Percentiles rank a stretch among this genome's conserved stretches.
These are phyloP conservation scores for Xylaria intraflava DNA, from an alignment of 495 filamentous ascomycete species.

Conservation along the genomic window DNA sequence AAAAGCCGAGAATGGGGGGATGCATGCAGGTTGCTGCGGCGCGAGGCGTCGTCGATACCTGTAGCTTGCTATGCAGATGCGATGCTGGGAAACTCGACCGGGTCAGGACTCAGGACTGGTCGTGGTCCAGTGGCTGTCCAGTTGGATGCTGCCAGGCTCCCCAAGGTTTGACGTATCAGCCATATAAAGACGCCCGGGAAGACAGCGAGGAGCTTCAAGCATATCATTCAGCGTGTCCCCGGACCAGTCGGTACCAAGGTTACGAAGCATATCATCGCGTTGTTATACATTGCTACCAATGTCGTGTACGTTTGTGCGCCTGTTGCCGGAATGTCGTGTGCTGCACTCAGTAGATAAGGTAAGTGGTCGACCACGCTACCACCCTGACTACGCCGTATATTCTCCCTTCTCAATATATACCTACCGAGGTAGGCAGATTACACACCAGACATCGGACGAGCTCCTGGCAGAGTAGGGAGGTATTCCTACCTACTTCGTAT, in stretches of 20 bases:
- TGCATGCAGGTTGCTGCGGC: constrained; percentile 9
- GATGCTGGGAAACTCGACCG: constrained; percentile 6
- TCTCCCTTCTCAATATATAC: too few species aligned
- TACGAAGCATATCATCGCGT: not conserved
- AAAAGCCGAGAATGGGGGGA: constrained; percentile 9
- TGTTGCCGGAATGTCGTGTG: not conserved
- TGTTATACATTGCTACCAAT: too few species aligned
- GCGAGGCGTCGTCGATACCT: constrained; percentile 3
- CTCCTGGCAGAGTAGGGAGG: too few species aligned
- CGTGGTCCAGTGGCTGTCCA: constrained; percentile 3
- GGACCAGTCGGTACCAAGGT: not conserved
- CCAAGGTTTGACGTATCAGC: constrained; percentile 6
- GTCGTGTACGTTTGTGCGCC: not conserved
- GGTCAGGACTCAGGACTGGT: constrained; percentile 3
- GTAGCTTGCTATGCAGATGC: constrained; percentile 6
- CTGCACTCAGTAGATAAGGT: too few species aligned
- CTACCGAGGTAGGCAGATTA: too few species aligned
- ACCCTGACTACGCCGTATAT: too few species aligned
- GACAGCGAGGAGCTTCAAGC: constrained; percentile 6
- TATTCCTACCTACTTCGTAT: too few species aligned
- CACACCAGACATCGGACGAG: too few species aligned
- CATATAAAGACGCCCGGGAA: constrained; percentile 5
- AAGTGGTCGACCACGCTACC: too few species aligned
- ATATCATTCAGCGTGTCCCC: not conserved
- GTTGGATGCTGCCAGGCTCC: constrained; percentile 6